Evolutionary conservation across 257 asterid genomes (phyloP), one percentile per base, ranked within the genome.

Genomic region (Craterostigma plantagineum): DNA sequence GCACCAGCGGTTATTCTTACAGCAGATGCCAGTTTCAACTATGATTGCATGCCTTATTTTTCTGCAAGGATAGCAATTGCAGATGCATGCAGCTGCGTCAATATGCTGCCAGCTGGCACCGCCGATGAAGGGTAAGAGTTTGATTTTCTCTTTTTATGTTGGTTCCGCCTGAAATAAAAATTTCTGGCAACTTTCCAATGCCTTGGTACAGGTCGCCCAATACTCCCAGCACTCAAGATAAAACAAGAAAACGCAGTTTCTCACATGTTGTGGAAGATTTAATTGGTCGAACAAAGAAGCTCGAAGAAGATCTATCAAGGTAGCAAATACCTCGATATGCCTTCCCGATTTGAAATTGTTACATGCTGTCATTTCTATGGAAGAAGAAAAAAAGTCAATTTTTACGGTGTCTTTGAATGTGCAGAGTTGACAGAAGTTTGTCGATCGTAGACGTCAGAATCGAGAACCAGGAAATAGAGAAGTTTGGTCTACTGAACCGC

Each of bases 381-480:
- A 37, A 16, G 45, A 11, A 23, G 14, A 30, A 3, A n/a, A 38
- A 50, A 40, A 40, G 4, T 11, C 13, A 33, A 43, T 7, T 43
- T n/a, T n/a, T 47, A 35, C 33, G 11, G 49, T 15, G 38, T 35
- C 11, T 42, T 59, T 62, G 51, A 37, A 61, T 54, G 17, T 63
- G 74, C 74, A 78, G 92, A 64, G 48, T 74, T 76, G 79, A 74
- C 16, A 66, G 60, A 55, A 52, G 48, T 54, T 38, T 58, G 43
- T 74, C 75, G 16, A 30, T 62, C 44, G 46, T 48, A 36, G 79
- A 74, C 36, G 35, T 71, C 51, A 68, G 54, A 45, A 59, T 60
- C 63, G 86, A 64, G 38, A 48, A 49, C 48, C 76, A 71, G 48
- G 85, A 78, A 13, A 48, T 71, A 66, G 92, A 78, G 48, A 78